phyloP scores from a whole-genome alignment of 2,329 filamentous ascomycete species.

The Cercospora sesami region DNA sequence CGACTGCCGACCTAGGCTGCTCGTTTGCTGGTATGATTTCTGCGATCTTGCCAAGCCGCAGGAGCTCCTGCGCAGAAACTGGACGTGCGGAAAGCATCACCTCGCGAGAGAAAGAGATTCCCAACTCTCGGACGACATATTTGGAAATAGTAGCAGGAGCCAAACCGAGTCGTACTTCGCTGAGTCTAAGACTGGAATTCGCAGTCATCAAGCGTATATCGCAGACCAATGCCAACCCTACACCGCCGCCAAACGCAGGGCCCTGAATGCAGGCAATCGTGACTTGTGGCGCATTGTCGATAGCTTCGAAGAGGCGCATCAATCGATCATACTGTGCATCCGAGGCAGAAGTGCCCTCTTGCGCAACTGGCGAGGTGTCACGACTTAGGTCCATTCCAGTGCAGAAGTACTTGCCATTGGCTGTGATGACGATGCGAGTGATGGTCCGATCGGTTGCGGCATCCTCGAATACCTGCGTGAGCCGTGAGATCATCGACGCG shows the following conservation, averaged over 20 bases:
- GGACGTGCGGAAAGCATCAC: neutral
- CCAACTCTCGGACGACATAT: neutral
- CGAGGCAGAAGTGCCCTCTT: neutral
- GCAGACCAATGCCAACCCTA: neutral
- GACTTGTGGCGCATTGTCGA: neutral
- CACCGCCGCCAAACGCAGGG: neutral
- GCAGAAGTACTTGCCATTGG: neutral
- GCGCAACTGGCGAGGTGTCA: neutral
- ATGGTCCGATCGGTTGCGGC: neutral
- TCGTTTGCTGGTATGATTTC: neutral
- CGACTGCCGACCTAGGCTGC: neutral
- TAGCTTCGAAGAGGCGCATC: neutral
- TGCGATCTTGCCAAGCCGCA: neutral
- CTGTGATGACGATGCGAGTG: neutral
- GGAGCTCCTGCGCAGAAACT: neutral
- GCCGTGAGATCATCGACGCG: neutral
- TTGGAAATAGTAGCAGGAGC: neutral
- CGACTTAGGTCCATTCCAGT: neutral
- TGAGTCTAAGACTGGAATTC: neutral
- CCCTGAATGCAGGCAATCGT: neutral
- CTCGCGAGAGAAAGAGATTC: neutral
- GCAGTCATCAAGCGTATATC: neutral
- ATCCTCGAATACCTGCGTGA: neutral
- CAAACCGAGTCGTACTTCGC: neutral
- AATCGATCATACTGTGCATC: neutral